Percentiles rank a stretch among this genome's conserved stretches.
Conservation (phyloP, 495 filamentous ascomycete genomes). For the Penicillium cataractarum region DNA sequence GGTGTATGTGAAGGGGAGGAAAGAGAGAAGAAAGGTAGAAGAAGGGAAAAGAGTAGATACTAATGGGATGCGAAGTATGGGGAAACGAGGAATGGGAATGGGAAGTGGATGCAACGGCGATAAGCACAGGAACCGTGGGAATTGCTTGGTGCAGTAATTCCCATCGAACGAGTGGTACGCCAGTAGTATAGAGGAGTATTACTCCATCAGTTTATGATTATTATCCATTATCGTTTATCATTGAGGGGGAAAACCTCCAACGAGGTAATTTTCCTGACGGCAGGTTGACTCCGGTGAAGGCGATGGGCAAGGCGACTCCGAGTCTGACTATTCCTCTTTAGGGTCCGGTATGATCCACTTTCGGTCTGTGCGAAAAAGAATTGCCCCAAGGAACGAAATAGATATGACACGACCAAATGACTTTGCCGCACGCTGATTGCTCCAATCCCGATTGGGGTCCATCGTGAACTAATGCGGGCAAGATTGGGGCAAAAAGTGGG, state of each 20-base stretch:
- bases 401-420: constrained; percentile 12
- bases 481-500: neutral
- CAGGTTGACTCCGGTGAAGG: constrained; percentile 13
- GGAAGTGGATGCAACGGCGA: constrained; percentile 18
- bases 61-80: neutral
- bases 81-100: constrained; percentile 4
- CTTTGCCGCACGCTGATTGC: constrained; percentile 7
- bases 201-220: neutral
- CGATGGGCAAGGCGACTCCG: constrained; percentile 7
- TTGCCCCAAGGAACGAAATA: neutral
- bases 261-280: constrained; percentile 1
- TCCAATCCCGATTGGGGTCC: neutral
- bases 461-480: constrained; percentile 17
- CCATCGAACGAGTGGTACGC: neutral
- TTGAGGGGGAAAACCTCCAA: no score
- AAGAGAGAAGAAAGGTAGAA: constrained; percentile 1
- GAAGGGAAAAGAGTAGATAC: neutral
- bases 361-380: constrained; percentile 26
- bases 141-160: constrained; percentile 1
- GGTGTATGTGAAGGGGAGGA: neutral
- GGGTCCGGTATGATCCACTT: neutral
- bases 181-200: neutral
- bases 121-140: constrained; percentile 32
- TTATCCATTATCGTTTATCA: no score
- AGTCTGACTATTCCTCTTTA: neutral